phyloP scores from a whole-genome alignment of 1,139 yeast genomes.

The Taphrina deformans region DNA sequence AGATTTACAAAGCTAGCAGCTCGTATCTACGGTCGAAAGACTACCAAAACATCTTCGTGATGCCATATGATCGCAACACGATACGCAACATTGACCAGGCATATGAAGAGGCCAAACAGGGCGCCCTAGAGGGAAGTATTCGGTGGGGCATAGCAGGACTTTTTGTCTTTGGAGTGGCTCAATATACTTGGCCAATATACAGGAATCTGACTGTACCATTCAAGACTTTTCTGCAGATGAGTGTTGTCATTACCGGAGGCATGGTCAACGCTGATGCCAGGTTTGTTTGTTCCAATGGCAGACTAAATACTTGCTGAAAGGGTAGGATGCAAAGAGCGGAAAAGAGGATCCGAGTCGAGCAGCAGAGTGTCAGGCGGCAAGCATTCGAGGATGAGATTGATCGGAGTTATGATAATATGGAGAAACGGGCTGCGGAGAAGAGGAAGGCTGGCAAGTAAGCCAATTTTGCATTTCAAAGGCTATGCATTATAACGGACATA shows the following conservation, averaged over 20 bases:
- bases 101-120: constrained; percentile 27
- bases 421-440: constrained; percentile 13
- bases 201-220: constrained; percentile 29
- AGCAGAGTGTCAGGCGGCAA: constrained; percentile 18
- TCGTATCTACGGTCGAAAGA: no score
- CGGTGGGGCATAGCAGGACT: constrained; percentile 31
- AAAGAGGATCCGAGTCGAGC: constrained; percentile 22
- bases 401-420: constrained; percentile 25
- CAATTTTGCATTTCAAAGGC: not conserved
- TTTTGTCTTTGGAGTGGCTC: constrained; percentile 31
- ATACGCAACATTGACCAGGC: constrained; percentile 27
- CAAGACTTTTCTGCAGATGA: constrained; percentile 26
- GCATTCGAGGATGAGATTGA: constrained; percentile 32
- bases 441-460: not conserved
- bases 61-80: constrained; percentile 25
- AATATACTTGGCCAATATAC: constrained; percentile 29
- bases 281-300: not conserved
- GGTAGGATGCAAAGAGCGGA: constrained; percentile 27
- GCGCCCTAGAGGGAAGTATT: constrained; percentile 19
- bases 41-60: no score
- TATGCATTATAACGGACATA: not conserved
- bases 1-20: no score
- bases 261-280: constrained; percentile 28
- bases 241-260: constrained; percentile 28
- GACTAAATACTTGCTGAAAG: not conserved